Percentiles rank a stretch among this genome's conserved stretches.
These are phyloP conservation scores for Orbilia ellipsospora DNA, from an alignment of 2,329 filamentous ascomycete genomes.

Conservation along the genomic window DNA sequence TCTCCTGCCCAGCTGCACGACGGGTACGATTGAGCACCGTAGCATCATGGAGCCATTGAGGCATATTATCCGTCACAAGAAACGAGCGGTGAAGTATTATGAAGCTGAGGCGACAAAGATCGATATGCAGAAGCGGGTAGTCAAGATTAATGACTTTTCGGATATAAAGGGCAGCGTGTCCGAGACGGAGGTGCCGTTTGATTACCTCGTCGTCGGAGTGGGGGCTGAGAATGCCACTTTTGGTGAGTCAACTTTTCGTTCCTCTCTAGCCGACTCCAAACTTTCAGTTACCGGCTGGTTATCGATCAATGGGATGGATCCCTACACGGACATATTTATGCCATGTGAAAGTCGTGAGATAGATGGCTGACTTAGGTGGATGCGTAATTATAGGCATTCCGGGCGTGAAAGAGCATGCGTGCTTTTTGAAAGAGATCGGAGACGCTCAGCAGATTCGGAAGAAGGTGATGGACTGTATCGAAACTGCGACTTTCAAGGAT, in stretches of 20 bases:
- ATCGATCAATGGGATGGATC: background rate
- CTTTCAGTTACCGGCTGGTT: background rate
- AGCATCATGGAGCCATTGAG: conserved; percentile 99
- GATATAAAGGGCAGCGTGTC: conserved; percentile 86
- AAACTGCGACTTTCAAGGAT: conserved; percentile 98
- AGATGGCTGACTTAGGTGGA: background rate
- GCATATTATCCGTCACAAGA: conserved; percentile 94
- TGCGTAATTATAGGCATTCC: conserved; percentile 72
- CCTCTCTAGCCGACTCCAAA: background rate
- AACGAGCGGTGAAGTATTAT: conserved; percentile 92
- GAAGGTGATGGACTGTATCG: conserved; percentile 99
- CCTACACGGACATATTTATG: conserved; percentile 24
- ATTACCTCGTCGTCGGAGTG: conserved; percentile 97
- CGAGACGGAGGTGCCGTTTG: conserved; percentile 91
- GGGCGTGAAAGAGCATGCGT: conserved; percentile 92
- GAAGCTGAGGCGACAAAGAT: conserved; percentile 97
- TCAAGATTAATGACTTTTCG: conserved; percentile 91
- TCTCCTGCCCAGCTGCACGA: conserved; percentile 95
- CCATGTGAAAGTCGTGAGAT: conserved; percentile 33
- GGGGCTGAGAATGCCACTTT: conserved; percentile 99
- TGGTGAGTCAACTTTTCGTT: conserved; percentile 66
- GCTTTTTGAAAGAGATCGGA: conserved; percentile 97
- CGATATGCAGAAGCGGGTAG: conserved; percentile 87
- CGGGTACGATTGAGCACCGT: conserved; percentile 96
- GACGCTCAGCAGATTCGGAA: conserved; percentile 97